Base-by-base conservation (phyloP, 805 yeast species). In the Metschnikowia picachoensis region DNA sequence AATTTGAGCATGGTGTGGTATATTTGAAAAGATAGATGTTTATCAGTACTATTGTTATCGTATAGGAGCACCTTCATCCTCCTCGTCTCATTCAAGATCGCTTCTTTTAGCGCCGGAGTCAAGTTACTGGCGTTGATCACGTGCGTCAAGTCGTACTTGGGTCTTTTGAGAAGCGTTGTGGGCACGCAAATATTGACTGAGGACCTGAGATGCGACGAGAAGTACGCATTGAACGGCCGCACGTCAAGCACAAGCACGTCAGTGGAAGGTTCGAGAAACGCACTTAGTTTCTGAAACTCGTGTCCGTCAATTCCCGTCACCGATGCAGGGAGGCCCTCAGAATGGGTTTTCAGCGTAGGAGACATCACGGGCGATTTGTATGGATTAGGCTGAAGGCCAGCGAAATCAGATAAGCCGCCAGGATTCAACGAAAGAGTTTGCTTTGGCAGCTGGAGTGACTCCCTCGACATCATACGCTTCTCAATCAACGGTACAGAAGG, bases 151-250 rank as follows among this genome's bases (percentile, higher is more conserved):
- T 58, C 62, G 43, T 65, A 68, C 29, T 69, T 61, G 35, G 58
- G 60, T 41, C 78, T 52, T 49, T 72, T 72, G 30, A 74, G 52
- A 25, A 74, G 60, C 1, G 78, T 74, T 3, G 76, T 65, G 10
- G 78, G 78, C 12, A 73, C 57, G 50, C 77, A 73, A 14, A 72
- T 56, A 49, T 72, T 71, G 48, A 67, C 51, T 16, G 78, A 56
- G 25, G 58, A 49, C 12, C 46, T 50, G 13, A 74, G 45, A 43
- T 68, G 65, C 28, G 66, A 55, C 8, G 53, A 47, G 16, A 64
- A 56, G 53, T 60, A 74, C 25, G 57, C 43, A 47, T 70, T 70
- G 56, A 60, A 73, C 4, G 75, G 70, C 17, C 78, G 58, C 16
- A 65, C 64, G 49, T 74, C 78, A 35, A 73, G 49, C 15, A 68